These are phyloP conservation scores for Triticum dicoccoides DNA, from an alignment of 176 grass and related monocot genomes.

Conservation along the genomic window DNA sequence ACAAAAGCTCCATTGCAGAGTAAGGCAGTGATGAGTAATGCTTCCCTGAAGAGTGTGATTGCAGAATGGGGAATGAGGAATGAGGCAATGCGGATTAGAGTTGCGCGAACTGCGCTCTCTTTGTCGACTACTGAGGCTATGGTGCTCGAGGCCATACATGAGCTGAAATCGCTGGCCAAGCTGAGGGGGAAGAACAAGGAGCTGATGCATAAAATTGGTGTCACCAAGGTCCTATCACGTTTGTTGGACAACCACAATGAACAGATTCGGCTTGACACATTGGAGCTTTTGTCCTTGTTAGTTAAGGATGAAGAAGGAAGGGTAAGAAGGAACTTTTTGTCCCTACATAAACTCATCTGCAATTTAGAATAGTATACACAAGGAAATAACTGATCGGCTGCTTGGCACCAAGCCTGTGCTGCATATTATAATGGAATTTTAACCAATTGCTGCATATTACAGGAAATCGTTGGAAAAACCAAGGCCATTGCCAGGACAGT, in stretches of 20 bases:
- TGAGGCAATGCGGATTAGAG: constrained; percentile 62
- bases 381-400: background rate
- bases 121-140: constrained; percentile 50
- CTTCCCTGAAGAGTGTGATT: constrained; percentile 71
- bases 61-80: constrained; percentile 70
- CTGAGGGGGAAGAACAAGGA: constrained; percentile 55
- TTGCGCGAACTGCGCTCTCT: constrained; percentile 52
- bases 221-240: constrained; percentile 65
- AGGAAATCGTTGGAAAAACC: constrained; percentile 80
- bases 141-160: constrained; percentile 67
- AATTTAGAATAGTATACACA: constrained; percentile 12
- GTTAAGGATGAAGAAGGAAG: constrained; percentile 81
- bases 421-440: constrained; percentile 13
- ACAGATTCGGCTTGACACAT: constrained; percentile 41
- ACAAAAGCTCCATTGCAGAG: constrained; percentile 59
- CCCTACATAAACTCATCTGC: background rate
- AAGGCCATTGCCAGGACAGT: constrained; percentile 60
- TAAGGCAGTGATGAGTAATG: constrained; percentile 54
- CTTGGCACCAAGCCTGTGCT: background rate
- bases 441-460: constrained; percentile 27
- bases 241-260: constrained; percentile 53
- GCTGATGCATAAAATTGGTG: constrained; percentile 64
- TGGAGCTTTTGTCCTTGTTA: constrained; percentile 64
- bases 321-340: constrained; percentile 29
- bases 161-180: constrained; percentile 49